phyloP scores from a whole-genome alignment of 2,329 filamentous ascomycete genomes.

The Penicillium sp. region DNA sequence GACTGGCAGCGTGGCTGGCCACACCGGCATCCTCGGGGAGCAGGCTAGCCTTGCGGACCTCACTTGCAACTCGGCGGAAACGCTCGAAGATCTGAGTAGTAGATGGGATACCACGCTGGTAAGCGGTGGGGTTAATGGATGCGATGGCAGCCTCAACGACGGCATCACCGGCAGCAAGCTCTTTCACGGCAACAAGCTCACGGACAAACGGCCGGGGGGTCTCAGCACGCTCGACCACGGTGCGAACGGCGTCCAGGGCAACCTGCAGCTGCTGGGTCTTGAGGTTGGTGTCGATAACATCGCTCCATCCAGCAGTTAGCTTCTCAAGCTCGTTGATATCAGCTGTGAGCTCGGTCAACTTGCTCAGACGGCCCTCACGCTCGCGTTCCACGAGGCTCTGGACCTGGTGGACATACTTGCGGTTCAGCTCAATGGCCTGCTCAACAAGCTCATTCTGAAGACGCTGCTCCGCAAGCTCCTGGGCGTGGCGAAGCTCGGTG shows the following conservation, averaged over 20 bases:
- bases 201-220: conserved; percentile 81
- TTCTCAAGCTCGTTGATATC: conserved; percentile 81
- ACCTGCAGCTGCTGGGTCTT: conserved; percentile 95
- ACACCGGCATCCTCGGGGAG: conserved; percentile 92
- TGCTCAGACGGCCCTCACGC: conserved; percentile 80
- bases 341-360: conserved; percentile 73
- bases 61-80: conserved; percentile 85
- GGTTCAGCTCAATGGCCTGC: conserved; percentile 85
- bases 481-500: conserved; percentile 73
- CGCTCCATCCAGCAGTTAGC: conserved; percentile 85
- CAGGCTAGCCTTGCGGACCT: conserved; percentile 91
- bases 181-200: conserved; percentile 91
- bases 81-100: conserved; percentile 86
- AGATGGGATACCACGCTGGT: conserved; percentile 86
- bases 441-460: conserved; percentile 82
- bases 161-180: conserved; percentile 78
- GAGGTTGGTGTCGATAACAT: conserved; percentile 83
- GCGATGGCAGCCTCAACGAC: conserved; percentile 91
- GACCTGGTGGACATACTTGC: conserved; percentile 75
- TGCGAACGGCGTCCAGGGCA: conserved; percentile 87
- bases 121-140: conserved; percentile 91
- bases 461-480: conserved; percentile 77
- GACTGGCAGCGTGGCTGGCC: conserved; percentile 87
- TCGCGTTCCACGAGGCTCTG: conserved; percentile 81
- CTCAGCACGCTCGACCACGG: conserved; percentile 71